Base-by-base conservation (phyloP, 495 filamentous ascomycete species). In the Annulohypoxylon nitens region DNA sequence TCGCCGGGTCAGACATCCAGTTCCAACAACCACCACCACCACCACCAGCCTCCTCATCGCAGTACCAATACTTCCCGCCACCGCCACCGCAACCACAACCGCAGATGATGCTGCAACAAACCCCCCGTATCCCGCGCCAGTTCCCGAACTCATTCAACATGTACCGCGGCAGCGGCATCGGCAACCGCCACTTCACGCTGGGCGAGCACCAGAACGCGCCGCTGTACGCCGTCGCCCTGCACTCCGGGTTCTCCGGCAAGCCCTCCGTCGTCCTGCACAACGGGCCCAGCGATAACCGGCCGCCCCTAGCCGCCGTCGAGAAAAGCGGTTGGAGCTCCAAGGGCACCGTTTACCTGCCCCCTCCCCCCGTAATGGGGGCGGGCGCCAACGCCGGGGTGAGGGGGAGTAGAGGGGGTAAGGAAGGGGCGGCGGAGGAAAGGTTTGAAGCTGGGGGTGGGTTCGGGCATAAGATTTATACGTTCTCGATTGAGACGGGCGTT, bases 91-190 rank as follows among this genome's bases (percentile, higher is more conserved):
- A 33, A 25, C 11, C 64, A 33, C 3, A 53, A 26, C 4, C 55
- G 25, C 33, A 12, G 23, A 4, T 45, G 18, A 6, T 34, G 14
- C 10, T 3, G 9, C 36, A 26, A 37, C 30, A 11, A 18, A 3
- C 53, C 23, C n/a, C 43, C 12, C 63, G 47, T 1, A 47, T 60
- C 50, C 11, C 16, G 4, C 70, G 69, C 18, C 75, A 67, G 34
- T 79, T 81, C 69, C 79, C 79, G 14, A 48, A 53, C 3, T 12
- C 51, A 3, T 81, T 79, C 73, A 69, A 48, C 67, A 4, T 81
- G 57, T 79, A 81, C 64, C 9, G 3, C 12, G 61, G 25, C 6
- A 37, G 53, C 39, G n/a, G 41, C n/a, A 64, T 59, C 20, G 26
- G 48, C 14, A 14, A 53, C 5, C 68, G 63, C 1, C 23, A 50